Conservation (phyloP, 2,329 filamentous ascomycete genomes). For the Thermothelomyces thermophilus region DNA sequence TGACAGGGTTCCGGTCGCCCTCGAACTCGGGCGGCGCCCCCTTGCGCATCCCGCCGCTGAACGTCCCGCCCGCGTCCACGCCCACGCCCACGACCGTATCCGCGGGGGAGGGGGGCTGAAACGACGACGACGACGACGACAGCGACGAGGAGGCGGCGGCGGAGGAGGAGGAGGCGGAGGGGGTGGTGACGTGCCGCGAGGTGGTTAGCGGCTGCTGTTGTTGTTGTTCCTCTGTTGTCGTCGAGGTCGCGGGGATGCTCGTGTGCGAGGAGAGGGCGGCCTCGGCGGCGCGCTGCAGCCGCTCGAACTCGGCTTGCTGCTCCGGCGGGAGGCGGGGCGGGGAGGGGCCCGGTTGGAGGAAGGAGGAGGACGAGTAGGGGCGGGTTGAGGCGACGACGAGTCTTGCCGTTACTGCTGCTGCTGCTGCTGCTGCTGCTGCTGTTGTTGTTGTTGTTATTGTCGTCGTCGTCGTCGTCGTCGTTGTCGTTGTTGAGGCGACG, state of each 20-base stretch:
- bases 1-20: conserved; percentile 85
- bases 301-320: conserved; percentile 86
- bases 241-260: conserved; percentile 18
- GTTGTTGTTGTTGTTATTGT: too few species aligned
- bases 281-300: conserved; percentile 62
- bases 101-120: not conserved
- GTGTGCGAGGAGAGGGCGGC: conserved; percentile 38
- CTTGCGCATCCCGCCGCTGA: conserved; percentile 58
- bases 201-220: conserved; percentile 19
- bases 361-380: conserved; percentile 20
- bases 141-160: too few species aligned
- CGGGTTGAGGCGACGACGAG: not conserved
- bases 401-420: too few species aligned
- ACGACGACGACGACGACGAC: too few species aligned
- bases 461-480: not conserved
- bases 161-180: conserved; percentile 11
- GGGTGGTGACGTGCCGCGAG: conserved; percentile 25
- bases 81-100: conserved; percentile 18
- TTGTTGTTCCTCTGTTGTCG: not conserved
- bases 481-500: not conserved
- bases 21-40: conserved; percentile 88
- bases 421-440: too few species aligned
- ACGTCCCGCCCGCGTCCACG: conserved; percentile 27
- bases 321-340: conserved; percentile 82
- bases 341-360: conserved; percentile 53